A percentile compares a stretch with the other conserved stretches of the same genome.
Conservation (phyloP, 352 stramenopile species). For the Phytophthora fragariae region DNA sequence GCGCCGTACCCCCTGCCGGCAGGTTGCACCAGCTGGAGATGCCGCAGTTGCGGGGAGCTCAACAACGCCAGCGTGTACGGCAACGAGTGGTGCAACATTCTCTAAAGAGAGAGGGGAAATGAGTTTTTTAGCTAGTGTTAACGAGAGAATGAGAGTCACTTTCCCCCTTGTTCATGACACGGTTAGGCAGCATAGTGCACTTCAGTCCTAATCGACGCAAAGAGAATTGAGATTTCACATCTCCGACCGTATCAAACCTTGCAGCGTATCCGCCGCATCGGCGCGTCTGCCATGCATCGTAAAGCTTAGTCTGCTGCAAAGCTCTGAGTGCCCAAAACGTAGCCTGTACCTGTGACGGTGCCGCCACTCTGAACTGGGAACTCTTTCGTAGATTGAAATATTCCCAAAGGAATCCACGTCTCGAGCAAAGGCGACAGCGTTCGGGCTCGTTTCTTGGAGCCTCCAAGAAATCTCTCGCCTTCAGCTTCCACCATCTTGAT, state of each 20-base stretch:
- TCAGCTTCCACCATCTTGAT: no score
- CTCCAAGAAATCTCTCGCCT: no score
- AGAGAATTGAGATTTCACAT: slow-evolving; percentile 20
- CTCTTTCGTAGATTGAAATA: not conserved
- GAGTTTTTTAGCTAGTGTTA: not conserved
- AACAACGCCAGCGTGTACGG: slow-evolving; percentile 85
- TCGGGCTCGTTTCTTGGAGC: no score
- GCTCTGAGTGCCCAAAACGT: slow-evolving; percentile 46
- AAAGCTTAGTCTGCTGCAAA: slow-evolving; percentile 12
- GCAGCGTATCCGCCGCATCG: slow-evolving; percentile 45
- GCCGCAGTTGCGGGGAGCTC: slow-evolving; percentile 72
- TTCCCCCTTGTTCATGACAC: not conserved
- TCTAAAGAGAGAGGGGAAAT: slow-evolving; percentile 33
- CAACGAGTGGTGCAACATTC: slow-evolving; percentile 75
- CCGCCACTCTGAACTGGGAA: not conserved
- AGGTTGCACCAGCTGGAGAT: slow-evolving; percentile 78
- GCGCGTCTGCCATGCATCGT: slow-evolving; percentile 16
- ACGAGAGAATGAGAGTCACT: not conserved
- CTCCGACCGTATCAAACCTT: slow-evolving; percentile 43
- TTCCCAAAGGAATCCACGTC: no score
- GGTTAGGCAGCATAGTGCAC: not conserved
- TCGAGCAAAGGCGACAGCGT: no score
- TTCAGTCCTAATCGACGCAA: not conserved
- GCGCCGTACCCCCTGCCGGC: slow-evolving; percentile 73
- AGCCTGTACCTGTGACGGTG: slow-evolving; percentile 25